Base-by-base conservation (phyloP, 208 protist genomes). In the Crithidia thermophila region DNA sequence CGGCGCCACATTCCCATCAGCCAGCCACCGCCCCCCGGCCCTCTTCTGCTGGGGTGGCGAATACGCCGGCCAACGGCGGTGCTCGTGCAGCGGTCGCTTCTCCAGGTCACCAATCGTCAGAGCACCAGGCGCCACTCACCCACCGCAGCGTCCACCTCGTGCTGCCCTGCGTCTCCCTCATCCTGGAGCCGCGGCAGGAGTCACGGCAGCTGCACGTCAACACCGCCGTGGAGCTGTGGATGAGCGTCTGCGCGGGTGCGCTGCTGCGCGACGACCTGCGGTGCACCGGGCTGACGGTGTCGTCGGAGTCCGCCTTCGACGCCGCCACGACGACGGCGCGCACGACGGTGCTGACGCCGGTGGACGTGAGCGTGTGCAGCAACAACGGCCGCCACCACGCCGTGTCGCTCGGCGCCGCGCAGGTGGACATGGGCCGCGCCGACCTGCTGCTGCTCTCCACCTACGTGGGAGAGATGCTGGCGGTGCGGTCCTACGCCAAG, bases 261-360 rank as follows among this genome's bases (percentile, higher is more conserved):
- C 56, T 63, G 55, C 59, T 52, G 36, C 51, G 42, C 18, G 67
- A 63, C 16, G 53, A 77, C 27, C 30, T 84, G 33, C 74, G 49
- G 39, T 69, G 73, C 40, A 56, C 68, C 20, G 55, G 52, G 1
- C 39, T 79, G 20, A 39, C 51, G 18, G 27, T 82, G 23, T 65
- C 61, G 31, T 67, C 77, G 7, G 72, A 79, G 64, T 60, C 65
- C 18, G 50, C 70, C 20, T 60, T 69, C 53, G 53, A 59, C 39
- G 55, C 74, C 8, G 66, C 69, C 20, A 73, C 76, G n/a, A 75
- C 72, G 11, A 77, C 72, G 47, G 62, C 69, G 27, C 65, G 68
- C 55, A 82, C 77, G n/a, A 82, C 77, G 49, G 56, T 87, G 52
- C 67, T 87, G n/a, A 49, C 71, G 0, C 77, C 81, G 27, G 71